phyloP scores from a whole-genome alignment of 2,329 filamentous ascomycete genomes.

The Cordyceps pruinosa region DNA sequence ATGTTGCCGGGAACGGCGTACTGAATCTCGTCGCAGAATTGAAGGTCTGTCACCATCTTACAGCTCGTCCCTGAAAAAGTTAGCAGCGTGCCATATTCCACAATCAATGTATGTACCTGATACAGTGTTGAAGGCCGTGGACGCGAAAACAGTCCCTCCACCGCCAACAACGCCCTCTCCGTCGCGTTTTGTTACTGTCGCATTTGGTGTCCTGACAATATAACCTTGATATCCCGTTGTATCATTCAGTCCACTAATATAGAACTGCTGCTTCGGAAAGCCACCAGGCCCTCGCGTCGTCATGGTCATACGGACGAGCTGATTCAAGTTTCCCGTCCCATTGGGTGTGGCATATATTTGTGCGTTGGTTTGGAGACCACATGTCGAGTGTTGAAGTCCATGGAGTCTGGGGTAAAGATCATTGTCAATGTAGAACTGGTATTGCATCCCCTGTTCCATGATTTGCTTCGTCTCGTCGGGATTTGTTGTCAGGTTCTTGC shows the following conservation, averaged over 20 bases:
- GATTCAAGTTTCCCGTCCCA: slow-evolving; percentile 41
- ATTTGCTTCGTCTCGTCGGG: slow-evolving; percentile 47
- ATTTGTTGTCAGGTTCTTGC: slow-evolving; percentile 61
- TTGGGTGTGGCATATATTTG: slow-evolving; percentile 48
- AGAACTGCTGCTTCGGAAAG: slow-evolving; percentile 81
- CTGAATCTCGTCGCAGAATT: slow-evolving; percentile 80
- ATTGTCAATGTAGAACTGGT: slow-evolving; percentile 70
- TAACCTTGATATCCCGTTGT: slow-evolving; percentile 68
- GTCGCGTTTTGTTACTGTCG: slow-evolving; percentile 34
- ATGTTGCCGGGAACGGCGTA: slow-evolving; percentile 86
- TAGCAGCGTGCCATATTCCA: neutral
- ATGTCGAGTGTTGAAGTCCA: slow-evolving; percentile 74
- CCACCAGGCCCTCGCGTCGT: slow-evolving; percentile 59
- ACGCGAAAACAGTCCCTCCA: slow-evolving; percentile 69
- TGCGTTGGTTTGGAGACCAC: slow-evolving; percentile 64
- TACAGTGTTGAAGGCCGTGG: slow-evolving; percentile 72
- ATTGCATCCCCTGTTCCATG: slow-evolving; percentile 51
- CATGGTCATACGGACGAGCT: slow-evolving; percentile 54
- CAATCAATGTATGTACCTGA: slow-evolving; percentile 47
- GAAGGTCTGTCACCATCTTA: slow-evolving; percentile 76
- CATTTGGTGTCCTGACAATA: slow-evolving; percentile 54
- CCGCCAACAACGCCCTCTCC: slow-evolving; percentile 47
- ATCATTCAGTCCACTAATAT: slow-evolving; percentile 65
- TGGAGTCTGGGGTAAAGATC: slow-evolving; percentile 50
- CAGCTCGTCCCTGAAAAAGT: slow-evolving; percentile 63